Percentiles rank a stretch among this genome's conserved stretches.
Evolutionary conservation across 2,329 filamentous ascomycete species (phyloP).

Genomic region (Epicoccum nigrum): DNA sequence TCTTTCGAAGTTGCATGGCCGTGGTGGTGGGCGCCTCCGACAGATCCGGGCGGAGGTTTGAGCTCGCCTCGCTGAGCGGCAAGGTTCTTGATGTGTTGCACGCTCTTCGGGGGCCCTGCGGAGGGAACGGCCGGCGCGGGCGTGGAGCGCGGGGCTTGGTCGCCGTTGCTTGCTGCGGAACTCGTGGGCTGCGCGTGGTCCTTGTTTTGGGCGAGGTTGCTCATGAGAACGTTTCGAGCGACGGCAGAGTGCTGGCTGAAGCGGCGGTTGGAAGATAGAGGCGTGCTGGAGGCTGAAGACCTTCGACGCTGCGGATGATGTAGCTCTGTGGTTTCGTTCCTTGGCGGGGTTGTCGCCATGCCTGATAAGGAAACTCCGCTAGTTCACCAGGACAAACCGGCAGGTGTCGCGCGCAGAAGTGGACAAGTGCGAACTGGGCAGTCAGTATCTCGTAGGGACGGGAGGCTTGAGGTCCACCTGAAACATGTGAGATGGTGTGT

Average conservation of each 20-base stretch:
- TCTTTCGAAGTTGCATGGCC: slow-evolving; percentile 35
- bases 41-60: slow-evolving; percentile 36
- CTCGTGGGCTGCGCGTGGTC: slow-evolving; percentile 26
- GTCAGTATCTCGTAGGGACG: background rate
- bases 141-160: slow-evolving; percentile 27
- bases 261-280: slow-evolving; percentile 27
- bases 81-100: slow-evolving; percentile 32
- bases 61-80: slow-evolving; percentile 37
- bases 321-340: slow-evolving; percentile 14
- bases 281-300: slow-evolving; percentile 27
- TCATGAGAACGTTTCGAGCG: slow-evolving; percentile 59
- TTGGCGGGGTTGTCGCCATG: slow-evolving; percentile 26
- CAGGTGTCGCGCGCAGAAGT: slow-evolving; percentile 1
- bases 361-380: slow-evolving; percentile 5
- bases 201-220: slow-evolving; percentile 42
- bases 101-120: slow-evolving; percentile 29
- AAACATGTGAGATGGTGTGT: background rate
- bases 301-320: slow-evolving; percentile 26
- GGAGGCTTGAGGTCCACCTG: background rate
- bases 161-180: slow-evolving; percentile 22
- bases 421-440: too few species aligned
- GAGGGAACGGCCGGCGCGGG: slow-evolving; percentile 24
- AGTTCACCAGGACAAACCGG: slow-evolving; percentile 5
- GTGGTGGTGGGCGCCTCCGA: slow-evolving; percentile 20
- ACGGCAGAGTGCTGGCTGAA: slow-evolving; percentile 56